Evolutionary conservation across 2,329 filamentous ascomycete genomes (phyloP).

Genomic region (Pseudogymnoascus sp.): DNA sequence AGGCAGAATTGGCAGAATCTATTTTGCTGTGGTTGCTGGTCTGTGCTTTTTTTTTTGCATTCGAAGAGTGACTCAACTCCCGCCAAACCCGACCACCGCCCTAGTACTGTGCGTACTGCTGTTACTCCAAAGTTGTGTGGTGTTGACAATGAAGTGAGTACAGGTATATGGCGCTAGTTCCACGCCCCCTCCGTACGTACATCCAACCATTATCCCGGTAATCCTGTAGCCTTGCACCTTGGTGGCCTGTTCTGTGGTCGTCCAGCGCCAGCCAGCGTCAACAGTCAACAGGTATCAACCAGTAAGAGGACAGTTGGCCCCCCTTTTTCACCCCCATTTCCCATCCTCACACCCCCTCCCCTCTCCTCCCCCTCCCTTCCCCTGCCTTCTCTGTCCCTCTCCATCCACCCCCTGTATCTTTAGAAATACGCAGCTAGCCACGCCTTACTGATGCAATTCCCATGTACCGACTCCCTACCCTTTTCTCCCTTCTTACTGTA

Average conservation of each 20-base stretch:
- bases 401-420: background rate
- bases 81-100: background rate
- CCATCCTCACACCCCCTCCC: background rate
- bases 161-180: background rate
- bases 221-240: background rate
- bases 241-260: background rate
- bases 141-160: background rate
- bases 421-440: background rate
- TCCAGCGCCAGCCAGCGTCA: background rate
- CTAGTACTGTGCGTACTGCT: background rate
- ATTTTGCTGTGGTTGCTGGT: background rate
- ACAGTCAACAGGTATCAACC: background rate
- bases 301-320: background rate
- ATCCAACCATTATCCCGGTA: background rate
- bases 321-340: background rate
- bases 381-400: background rate
- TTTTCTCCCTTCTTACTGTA: too few relatives aligned
- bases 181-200: background rate
- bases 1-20: background rate
- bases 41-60: background rate
- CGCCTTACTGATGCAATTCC: background rate
- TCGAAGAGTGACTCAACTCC: background rate
- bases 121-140: background rate
- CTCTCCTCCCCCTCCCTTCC: background rate
- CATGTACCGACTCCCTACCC: background rate